A percentile compares a stretch with the other conserved stretches of the same genome.
phyloP scores from a whole-genome alignment of 2,329 filamentous ascomycete species.

The Claviceps quebecensis region DNA sequence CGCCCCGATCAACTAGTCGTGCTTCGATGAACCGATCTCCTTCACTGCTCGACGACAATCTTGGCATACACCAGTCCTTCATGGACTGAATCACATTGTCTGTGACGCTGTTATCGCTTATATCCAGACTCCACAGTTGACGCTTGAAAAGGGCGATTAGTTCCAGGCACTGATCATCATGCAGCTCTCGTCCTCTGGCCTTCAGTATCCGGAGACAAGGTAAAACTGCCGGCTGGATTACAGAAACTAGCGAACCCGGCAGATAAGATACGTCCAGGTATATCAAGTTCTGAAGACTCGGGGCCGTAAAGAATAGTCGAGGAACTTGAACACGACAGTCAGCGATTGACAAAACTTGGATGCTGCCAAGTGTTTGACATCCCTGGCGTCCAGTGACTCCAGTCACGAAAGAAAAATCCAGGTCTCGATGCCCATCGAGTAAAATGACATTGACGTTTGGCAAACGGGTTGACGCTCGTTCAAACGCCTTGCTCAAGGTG shows the following conservation, averaged over 20 bases:
- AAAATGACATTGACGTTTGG: conserved; percentile 32
- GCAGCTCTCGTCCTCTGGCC: conserved; percentile 30
- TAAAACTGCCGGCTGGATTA: conserved; percentile 23
- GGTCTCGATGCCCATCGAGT: conserved; percentile 31
- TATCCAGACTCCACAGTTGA: conserved; percentile 43
- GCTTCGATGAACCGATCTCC: conserved; percentile 32
- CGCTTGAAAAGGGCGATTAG: conserved; percentile 18
- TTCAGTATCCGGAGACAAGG: conserved; percentile 39
- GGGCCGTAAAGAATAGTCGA: conserved; percentile 23
- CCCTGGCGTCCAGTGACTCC: conserved; percentile 14
- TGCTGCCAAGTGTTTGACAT: conserved; percentile 1
- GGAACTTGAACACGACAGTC: conserved; percentile 27
- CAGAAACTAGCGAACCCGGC: conserved; percentile 28
- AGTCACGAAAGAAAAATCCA: conserved; percentile 27
- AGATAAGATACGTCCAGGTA: conserved; percentile 39
- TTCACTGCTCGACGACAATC: conserved; percentile 20
- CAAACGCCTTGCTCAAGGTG: conserved; percentile 25
- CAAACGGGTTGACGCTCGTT: conserved; percentile 23
- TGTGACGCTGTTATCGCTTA: conserved; percentile 36
- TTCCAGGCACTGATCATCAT: conserved; percentile 21
- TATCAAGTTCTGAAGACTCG: conserved; percentile 26
- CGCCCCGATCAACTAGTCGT: conserved; percentile 17
- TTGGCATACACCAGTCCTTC: conserved; percentile 18
- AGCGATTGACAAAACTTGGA: conserved; percentile 31
- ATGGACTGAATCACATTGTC: conserved; percentile 26